A percentile compares a stretch with the other conserved stretches of the same genome.
Conservation (phyloP, 2,329 filamentous ascomycete species). For the Penicillium sp. region DNA sequence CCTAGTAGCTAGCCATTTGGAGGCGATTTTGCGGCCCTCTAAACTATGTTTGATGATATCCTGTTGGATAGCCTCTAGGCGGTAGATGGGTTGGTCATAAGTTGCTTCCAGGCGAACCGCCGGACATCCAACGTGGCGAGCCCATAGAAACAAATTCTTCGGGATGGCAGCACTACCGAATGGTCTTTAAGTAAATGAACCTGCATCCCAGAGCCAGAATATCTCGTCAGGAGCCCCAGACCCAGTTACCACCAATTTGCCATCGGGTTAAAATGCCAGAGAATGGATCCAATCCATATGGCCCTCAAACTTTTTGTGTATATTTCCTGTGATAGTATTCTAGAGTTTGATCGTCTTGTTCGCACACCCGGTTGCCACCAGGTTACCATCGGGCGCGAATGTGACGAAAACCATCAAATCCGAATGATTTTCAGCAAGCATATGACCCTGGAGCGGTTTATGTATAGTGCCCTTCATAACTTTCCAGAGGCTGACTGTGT, state of each 20-base stretch:
- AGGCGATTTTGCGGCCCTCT: neutral
- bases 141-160: too few species aligned
- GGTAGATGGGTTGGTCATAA: neutral
- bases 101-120: neutral
- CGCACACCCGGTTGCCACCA: neutral
- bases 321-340: neutral
- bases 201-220: too few species aligned
- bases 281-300: neutral
- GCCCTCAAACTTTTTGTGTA: neutral
- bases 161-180: too few species aligned
- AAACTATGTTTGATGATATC: neutral
- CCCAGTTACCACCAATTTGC: neutral
- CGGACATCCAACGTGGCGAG: too few species aligned
- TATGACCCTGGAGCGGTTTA: too few species aligned
- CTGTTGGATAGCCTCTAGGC: neutral
- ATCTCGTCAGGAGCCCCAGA: too few species aligned
- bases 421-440: too few species aligned
- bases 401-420: too few species aligned
- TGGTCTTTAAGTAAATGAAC: too few species aligned
- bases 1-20: neutral
- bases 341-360: neutral
- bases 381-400: neutral
- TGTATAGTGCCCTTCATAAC: too few species aligned
- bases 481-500: too few species aligned
- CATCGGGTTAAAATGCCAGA: neutral